Base-by-base conservation (phyloP, 164 flowering plant genomes). In the Euptelea pleiosperma region DNA sequence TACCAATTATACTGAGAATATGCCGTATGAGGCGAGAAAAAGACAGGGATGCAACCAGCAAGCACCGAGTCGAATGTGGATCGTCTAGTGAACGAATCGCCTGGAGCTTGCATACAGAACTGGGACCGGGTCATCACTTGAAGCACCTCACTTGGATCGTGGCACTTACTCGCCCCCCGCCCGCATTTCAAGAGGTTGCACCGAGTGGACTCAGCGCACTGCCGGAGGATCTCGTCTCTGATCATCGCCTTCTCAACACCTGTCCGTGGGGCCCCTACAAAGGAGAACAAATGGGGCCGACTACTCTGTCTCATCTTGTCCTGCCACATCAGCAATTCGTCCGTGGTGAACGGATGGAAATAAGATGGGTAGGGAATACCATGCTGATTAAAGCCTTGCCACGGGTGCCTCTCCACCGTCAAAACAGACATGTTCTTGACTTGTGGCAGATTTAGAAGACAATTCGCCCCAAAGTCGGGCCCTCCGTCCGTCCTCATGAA, bases 331-430 rank as follows among this genome's bases (percentile, higher is more conserved):
- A 65, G 15, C 72, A 80, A 52, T 39, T 83, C 77, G 0, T 35
- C 14, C 12, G 55, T 26, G 24, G 67, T 67, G 31, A 58, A 61
- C 6, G 89, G 89, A 33, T 84, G 89, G 67, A 84, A 81, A 48
- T 81, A 81, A 22, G 87, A 76, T 0, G 90, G 74, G 77, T 82
- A 84, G 8, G 90, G 90, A 1, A 84, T 77, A 11, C 84, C 90
- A 47, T 57, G 39, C 47, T 80, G 87, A 58, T 82, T 78, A 2
- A 34, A 8, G 0, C 83, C 82, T 0, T 65, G 14, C 90, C 87
- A 80, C 0, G 90, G 90, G 22, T 80, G 64, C 28, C 87, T 58
- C 65, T 84, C 90, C 37, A 84, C 85, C 0, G 83, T 82, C 29
- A 84, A 75, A 69, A 82, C 85, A 65, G 83, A 77, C 83, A 80